These are phyloP conservation scores for Gnomoniopsis smithogilvyi DNA, from an alignment of 2,329 filamentous ascomycete species.

Conservation along the genomic window DNA sequence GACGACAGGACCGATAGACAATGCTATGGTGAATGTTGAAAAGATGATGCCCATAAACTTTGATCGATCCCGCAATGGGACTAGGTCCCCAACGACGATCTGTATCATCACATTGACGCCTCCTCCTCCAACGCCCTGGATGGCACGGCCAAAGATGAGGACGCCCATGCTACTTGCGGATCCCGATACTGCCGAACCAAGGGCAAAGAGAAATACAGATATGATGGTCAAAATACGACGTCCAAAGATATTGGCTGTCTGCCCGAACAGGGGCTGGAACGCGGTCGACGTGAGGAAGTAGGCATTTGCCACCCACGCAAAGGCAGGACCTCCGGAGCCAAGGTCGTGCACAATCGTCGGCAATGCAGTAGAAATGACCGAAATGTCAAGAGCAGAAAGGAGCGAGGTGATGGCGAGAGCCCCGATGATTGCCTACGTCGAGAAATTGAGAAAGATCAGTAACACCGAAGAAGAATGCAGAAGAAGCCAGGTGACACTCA, in stretches of 20 bases:
- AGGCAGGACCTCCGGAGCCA: constrained; percentile 9
- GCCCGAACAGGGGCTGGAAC: constrained; percentile 34
- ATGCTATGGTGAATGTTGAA: constrained; percentile 22
- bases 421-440: too few species aligned
- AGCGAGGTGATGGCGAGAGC: background rate
- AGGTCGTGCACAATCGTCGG: constrained; percentile 21
- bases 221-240: constrained; percentile 26
- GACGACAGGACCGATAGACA: constrained; percentile 28
- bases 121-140: constrained; percentile 34
- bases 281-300: constrained; percentile 27
- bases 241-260: constrained; percentile 33
- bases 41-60: constrained; percentile 26
- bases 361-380: constrained; percentile 1
- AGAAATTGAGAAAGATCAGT: too few species aligned
- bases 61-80: constrained; percentile 31
- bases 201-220: constrained; percentile 24
- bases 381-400: background rate
- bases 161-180: constrained; percentile 26
- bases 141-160: constrained; percentile 31
- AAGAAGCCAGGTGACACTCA: too few species aligned
- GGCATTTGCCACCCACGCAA: constrained; percentile 23
- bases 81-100: constrained; percentile 36
- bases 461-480: too few species aligned
- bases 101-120: constrained; percentile 32
- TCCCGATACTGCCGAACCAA: constrained; percentile 29